phyloP scores from a whole-genome alignment of 140 eudicot genomes.

The Artemisia princeps region DNA sequence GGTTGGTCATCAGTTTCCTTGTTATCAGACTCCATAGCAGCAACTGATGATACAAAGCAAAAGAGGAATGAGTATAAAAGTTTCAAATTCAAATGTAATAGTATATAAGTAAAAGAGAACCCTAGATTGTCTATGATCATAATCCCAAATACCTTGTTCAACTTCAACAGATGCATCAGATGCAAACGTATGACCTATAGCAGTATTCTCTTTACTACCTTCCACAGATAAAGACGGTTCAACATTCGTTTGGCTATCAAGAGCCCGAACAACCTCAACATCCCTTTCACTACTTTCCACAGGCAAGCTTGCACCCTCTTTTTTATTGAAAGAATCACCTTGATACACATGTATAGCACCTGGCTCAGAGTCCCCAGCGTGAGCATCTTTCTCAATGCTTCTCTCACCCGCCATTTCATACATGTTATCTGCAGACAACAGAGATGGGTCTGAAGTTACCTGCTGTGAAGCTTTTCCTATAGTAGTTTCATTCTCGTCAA shows the following conservation, averaged over 20 bases:
- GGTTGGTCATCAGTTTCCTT: conserved; percentile 29
- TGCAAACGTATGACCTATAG: no score
- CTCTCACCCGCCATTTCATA: conserved; percentile 19
- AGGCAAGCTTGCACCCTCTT: conserved; percentile 16
- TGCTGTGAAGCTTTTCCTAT: conserved; percentile 24
- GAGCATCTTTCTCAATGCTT: conserved; percentile 16
- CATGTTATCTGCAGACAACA: no score
- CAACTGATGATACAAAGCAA: conserved; percentile 26
- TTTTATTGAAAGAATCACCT: conserved; percentile 27
- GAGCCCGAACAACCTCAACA: conserved; percentile 19
- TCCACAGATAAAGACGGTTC: neutral
- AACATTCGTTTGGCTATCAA: conserved; percentile 27
- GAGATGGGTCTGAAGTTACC: no score
- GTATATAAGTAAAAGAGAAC: no score
- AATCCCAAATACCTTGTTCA: no score
- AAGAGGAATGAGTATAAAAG: conserved; percentile 1
- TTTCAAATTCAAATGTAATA: no score
- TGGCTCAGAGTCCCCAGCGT: conserved; percentile 17
- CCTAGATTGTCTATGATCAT: no score
- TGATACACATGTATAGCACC: conserved; percentile 17
- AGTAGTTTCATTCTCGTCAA: conserved; percentile 24
- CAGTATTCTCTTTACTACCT: no score
- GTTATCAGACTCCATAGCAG: conserved; percentile 29
- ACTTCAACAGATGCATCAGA: conserved; percentile 10
- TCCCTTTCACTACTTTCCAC: conserved; percentile 28